Evolutionary conservation across 768 basidiomycete species (phyloP), one percentile per base, ranked within the genome.

Genomic region (Phylloporus arenicola): DNA sequence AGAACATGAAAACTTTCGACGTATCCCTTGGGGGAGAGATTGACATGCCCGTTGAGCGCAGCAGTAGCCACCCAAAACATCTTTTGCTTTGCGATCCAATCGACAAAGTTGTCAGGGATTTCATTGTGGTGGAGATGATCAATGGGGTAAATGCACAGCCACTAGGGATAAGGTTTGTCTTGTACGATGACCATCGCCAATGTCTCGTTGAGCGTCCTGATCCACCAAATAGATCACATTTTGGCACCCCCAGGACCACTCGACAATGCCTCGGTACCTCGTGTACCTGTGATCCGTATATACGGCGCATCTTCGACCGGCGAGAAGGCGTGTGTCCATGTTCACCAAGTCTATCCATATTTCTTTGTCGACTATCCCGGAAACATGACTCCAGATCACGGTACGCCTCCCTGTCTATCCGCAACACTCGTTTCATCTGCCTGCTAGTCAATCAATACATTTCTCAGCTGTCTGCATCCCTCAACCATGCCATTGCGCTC

Each of bases 331-430:
- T n/a, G n/a, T n/a, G n/a, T n/a, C n/a, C n/a, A n/a, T n/a, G n/a
- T n/a, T n/a, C 94, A 96, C 65, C 91, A 93, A 72, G 87, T 88
- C 27, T 95, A 87, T 69, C 94, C 95, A 1, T 99, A 99, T 68
- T 84, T 94, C 67, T 95, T 81, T 65, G 77, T 95, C 41, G 86
- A 92, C 57, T 99, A 95, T 70, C 58, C 66, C 19, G 87, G 82
- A 1, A 76, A 76, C 27, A 66, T 94, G 62, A 76, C 78, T 40
- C n/a, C n/a, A n/a, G n/a, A n/a, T n/a, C n/a, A n/a, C n/a, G n/a
- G n/a, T n/a, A n/a, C n/a, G n/a, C n/a, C 64, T 2, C 4, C 2
- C 17, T 12, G 1, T 29, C 8, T 13, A 5, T 39, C 16, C 24
- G 47, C 8, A 17, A 47, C 43, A 34, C 14, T 30, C 40, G 34